Percentiles rank a stretch among this genome's conserved stretches.
These are phyloP conservation scores for Ogataea trehalophila DNA, from an alignment of 805 yeast genomes.

Conservation along the genomic window DNA sequence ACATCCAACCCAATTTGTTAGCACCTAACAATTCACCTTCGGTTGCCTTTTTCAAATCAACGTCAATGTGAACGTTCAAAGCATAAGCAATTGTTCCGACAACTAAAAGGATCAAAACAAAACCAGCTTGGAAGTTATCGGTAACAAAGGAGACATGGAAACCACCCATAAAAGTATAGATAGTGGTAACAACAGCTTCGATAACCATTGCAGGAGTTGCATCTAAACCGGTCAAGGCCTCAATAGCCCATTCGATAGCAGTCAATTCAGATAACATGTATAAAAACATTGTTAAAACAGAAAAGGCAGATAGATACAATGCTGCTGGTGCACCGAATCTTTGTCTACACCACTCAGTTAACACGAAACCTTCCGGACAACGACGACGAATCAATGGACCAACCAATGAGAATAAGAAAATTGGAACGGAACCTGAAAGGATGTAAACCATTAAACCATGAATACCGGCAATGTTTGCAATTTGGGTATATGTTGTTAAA, in stretches of 20 bases:
- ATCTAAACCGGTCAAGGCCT: conserved; percentile 69
- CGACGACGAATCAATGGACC: conserved; percentile 76
- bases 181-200: conserved; percentile 81
- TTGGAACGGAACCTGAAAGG: conserved; percentile 75
- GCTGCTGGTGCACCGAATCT: conserved; percentile 73
- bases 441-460: conserved; percentile 85
- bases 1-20: conserved; percentile 81
- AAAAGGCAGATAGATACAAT: conserved; percentile 71
- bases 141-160: conserved; percentile 84
- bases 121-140: conserved; percentile 77
- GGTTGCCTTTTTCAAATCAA: conserved; percentile 56
- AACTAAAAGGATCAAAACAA: conserved; percentile 61
- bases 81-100: conserved; percentile 80
- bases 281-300: conserved; percentile 77
- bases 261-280: conserved; percentile 86
- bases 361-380: conserved; percentile 86
- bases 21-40: conserved; percentile 61
- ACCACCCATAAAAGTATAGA: conserved; percentile 86
- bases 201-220: conserved; percentile 80
- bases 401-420: conserved; percentile 71
- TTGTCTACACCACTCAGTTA: conserved; percentile 91
- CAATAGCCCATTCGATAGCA: conserved; percentile 72
- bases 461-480: conserved; percentile 80
- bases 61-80: conserved; percentile 54
- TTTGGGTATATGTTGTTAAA: conserved; percentile 77